A percentile compares a stretch with the other conserved stretches of the same genome.
phyloP scores from a whole-genome alignment of 2,329 filamentous ascomycete species.

The Neofusicoccum ribis region DNA sequence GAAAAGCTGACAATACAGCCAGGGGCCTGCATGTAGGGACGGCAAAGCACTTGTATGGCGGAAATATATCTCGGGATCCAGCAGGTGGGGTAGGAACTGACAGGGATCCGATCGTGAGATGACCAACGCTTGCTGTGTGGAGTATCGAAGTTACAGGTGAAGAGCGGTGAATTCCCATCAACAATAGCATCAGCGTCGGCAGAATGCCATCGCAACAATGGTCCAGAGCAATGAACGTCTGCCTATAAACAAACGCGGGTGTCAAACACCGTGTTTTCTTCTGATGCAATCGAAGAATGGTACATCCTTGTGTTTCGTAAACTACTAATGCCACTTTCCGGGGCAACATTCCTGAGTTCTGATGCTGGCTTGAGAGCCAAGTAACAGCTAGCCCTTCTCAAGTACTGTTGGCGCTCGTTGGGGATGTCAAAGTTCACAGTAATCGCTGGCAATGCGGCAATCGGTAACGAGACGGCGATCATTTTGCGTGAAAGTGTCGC shows the following conservation, averaged over 20 bases:
- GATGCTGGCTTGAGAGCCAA: not conserved
- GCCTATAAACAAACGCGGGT: too few relatives aligned
- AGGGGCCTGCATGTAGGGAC: not conserved
- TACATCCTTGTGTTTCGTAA: too few relatives aligned
- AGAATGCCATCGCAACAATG: too few relatives aligned
- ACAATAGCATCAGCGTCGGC: too few relatives aligned
- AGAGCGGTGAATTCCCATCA: too few relatives aligned
- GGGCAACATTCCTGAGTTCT: not conserved
- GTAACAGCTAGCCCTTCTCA: not conserved
- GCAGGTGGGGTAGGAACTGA: not conserved
- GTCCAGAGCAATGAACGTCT: too few relatives aligned
- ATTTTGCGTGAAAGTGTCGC: not conserved
- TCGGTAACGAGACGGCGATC: slow-evolving; percentile 1
- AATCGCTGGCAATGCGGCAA: slow-evolving; percentile 1
- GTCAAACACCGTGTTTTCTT: too few relatives aligned
- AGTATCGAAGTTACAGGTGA: too few relatives aligned
- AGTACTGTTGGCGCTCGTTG: not conserved
- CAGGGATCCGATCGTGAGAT: slow-evolving; percentile 3
- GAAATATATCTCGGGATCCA: not conserved
- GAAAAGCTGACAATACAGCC: not conserved
- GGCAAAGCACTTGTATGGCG: not conserved
- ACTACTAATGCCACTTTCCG: too few relatives aligned
- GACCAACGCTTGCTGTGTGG: not conserved
- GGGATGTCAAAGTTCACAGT: not conserved
- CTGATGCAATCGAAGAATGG: too few relatives aligned